A percentile compares a stretch with the other conserved stretches of the same genome.
These are phyloP conservation scores for Cardamine occulta DNA, from an alignment of 345 rosid genomes.

Conservation along the genomic window DNA sequence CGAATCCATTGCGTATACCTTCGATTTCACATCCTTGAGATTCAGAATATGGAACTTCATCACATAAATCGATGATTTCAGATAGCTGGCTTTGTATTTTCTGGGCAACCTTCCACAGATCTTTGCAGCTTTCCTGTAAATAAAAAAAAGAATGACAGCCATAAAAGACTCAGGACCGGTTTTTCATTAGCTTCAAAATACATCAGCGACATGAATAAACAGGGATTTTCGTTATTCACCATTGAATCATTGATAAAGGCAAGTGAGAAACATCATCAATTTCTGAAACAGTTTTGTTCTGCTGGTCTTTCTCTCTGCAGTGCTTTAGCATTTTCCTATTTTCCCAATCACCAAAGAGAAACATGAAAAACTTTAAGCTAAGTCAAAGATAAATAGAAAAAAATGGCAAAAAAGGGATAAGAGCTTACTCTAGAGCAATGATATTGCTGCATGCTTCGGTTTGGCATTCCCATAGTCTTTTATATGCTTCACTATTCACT, in stretches of 20 bases:
- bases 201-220: conserved; percentile 16
- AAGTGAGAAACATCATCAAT: conserved; percentile 29
- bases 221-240: conserved; percentile 21
- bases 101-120: conserved; percentile 29
- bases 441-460: conserved; percentile 32
- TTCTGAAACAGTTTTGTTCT: conserved; percentile 24
- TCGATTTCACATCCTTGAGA: conserved; percentile 13
- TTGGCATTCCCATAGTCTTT: conserved; percentile 39
- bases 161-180: not conserved
- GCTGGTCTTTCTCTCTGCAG: conserved; percentile 36
- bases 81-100: conserved; percentile 39
- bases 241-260: conserved; percentile 42
- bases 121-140: conserved; percentile 43
- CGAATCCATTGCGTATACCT: conserved; percentile 4
- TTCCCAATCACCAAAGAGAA: conserved; percentile 17
- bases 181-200: conserved; percentile 16
- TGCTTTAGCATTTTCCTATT: conserved; percentile 37
- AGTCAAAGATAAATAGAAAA: conserved; percentile 8
- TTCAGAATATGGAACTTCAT: conserved; percentile 23
- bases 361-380: conserved; percentile 7
- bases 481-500: conserved; percentile 35
- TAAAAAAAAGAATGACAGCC: not conserved
- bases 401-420: not conserved
- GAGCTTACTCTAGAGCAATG: conserved; percentile 36
- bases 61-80: conserved; percentile 19